Evolutionary conservation across 176 grass and related monocot genomes (phyloP).

Genomic region (Rhipidocladum racemiflorum): DNA sequence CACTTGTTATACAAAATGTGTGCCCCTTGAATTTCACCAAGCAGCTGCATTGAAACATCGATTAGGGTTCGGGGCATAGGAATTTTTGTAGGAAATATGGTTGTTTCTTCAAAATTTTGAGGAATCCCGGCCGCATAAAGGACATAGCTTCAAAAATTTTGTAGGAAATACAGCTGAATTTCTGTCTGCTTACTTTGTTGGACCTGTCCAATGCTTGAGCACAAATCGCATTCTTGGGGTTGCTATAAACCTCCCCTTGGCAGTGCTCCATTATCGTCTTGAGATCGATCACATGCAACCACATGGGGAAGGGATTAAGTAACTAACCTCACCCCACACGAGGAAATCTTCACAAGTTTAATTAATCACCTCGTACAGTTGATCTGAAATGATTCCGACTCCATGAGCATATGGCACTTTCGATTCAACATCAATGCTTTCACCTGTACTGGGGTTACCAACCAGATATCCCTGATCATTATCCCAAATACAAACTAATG

Average conservation of each 20-base stretch:
- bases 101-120: no score
- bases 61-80: no score
- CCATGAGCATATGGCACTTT: conserved; percentile 49
- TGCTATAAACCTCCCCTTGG: conserved; percentile 34
- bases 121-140: no score
- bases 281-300: not conserved
- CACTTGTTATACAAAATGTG: conserved; percentile 52
- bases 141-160: no score
- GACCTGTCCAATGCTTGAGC: not conserved
- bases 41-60: conserved; percentile 24
- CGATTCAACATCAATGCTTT: not conserved
- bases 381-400: conserved; percentile 53
- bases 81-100: no score
- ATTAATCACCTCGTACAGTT: conserved; percentile 38
- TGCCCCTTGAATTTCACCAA: rapidly evolving
- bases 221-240: conserved; percentile 22
- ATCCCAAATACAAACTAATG: not conserved
- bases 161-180: no score
- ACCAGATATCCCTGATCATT: conserved; percentile 45
- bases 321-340: no score
- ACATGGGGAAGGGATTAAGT: not conserved
- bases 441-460: conserved; percentile 40
- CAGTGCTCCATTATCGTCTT: conserved; percentile 33
- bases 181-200: not conserved
- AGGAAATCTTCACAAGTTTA: not conserved